Base-by-base conservation (phyloP, 2,329 filamentous ascomycete genomes). In the Setomelanomma holmii region DNA sequence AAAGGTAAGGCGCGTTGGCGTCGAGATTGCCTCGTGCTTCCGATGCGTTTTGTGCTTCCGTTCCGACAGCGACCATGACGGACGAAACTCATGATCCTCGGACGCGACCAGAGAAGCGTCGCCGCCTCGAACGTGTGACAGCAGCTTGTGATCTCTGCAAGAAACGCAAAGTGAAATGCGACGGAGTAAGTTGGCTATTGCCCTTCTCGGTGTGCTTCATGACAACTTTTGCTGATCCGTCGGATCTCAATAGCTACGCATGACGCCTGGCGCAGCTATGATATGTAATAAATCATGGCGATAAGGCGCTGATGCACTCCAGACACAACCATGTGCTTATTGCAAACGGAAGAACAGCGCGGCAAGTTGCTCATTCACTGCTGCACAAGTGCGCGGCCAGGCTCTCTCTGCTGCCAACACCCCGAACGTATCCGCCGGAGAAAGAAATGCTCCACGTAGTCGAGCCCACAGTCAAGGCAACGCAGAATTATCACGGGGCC, bases 241-340 rank as follows among this genome's bases (percentile, higher is more conserved):
- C n/a, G 38, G 23, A 33, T 21, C 12, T 12, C 22, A 23, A 10
- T 8, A 11, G 8, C n/a, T 1, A 19, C 20, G 27, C 14, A 10
- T 30, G 10, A 8, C 14, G 27, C 27, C 14, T 30, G 10, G 2
- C 27, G 27, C 27, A 4, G 27, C 3, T 8, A 8, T 30, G 14
- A 4, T 30, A 14, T 8, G 27, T 14, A 14, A 3, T n/a, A n/a
- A n/a, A n/a, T n/a, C n/a, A n/a, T n/a, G n/a, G n/a, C n/a, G n/a
- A n/a, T n/a, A n/a, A n/a, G n/a, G n/a, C n/a, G 24, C 46, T 49
- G 27, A 44, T 12, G 12, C 11, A 23, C 8, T 8, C 2, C 21
- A 49, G 46, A 72, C 76, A 43, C 72, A 78, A 42, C 81, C 81
- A 36, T 83, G 81, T 53, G 75, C 74, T n/a, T 80, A 82, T 47